A percentile compares a stretch with the other conserved stretches of the same genome.
Conservation (phyloP, 257 asterid species). For the Solanum etuberosum region DNA sequence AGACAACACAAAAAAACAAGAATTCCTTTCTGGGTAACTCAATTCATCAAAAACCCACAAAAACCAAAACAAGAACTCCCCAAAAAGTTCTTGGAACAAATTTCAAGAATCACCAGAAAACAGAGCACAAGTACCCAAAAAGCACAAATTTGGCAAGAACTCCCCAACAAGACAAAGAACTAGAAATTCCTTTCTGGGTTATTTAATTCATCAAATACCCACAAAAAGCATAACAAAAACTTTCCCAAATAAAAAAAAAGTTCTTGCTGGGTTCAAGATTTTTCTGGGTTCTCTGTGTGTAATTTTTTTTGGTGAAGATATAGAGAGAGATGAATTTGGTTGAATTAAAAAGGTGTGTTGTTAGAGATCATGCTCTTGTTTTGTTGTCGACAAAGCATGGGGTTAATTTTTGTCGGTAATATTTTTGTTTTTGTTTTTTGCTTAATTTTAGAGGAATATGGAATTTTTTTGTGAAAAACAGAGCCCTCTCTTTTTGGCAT, state of each 20-base stretch:
- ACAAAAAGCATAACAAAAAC: background rate
- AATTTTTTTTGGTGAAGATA: background rate
- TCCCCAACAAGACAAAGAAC: background rate
- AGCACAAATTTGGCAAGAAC: background rate
- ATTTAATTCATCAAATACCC: background rate
- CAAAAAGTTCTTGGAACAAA: background rate
- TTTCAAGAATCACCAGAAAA: background rate
- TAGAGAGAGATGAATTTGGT: background rate
- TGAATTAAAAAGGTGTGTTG: background rate
- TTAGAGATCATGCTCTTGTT: background rate
- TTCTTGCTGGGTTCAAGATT: background rate
- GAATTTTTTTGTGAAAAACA: background rate
- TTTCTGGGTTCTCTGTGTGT: background rate
- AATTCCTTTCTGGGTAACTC: background rate
- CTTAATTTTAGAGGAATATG: conserved; percentile 3
- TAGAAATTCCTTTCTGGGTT: background rate
- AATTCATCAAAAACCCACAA: background rate
- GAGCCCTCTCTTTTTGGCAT: background rate
- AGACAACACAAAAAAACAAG: background rate
- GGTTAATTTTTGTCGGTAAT: conserved; percentile 1
- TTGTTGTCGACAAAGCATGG: conserved; percentile 4
- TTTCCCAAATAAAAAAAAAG: background rate
- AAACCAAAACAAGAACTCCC: background rate
- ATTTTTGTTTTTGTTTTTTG: background rate
- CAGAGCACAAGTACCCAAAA: background rate